Percentiles rank a stretch among this genome's conserved stretches.
Evolutionary conservation across 2,329 filamentous ascomycete species (phyloP).

Genomic region (Apiospora sp.): DNA sequence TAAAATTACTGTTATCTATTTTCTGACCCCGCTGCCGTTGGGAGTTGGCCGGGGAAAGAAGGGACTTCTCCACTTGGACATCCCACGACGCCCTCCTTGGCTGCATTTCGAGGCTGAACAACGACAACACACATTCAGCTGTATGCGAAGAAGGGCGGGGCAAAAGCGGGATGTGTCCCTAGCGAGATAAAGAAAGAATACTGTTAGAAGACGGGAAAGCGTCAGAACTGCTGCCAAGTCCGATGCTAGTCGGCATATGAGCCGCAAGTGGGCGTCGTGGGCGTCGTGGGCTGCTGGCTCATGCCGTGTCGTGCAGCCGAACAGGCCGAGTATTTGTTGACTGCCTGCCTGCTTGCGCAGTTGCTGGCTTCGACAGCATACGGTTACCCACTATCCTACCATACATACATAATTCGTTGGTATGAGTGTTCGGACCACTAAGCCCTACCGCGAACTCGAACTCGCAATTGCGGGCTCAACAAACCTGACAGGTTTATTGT

Average conservation of each 20-base stretch:
- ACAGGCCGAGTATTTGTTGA: neutral
- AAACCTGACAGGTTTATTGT: neutral
- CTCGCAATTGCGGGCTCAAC: neutral
- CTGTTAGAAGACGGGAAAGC: neutral
- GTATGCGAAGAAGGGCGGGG: neutral
- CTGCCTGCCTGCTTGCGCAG: no score
- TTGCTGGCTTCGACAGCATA: neutral
- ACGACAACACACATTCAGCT: neutral
- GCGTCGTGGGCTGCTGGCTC: neutral
- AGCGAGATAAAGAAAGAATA: neutral
- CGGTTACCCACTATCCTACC: neutral
- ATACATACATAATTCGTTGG: neutral
- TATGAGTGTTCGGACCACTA: neutral
- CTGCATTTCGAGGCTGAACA: neutral
- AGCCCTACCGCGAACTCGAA: neutral
- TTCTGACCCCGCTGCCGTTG: neutral
- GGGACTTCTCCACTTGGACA: conserved; percentile 17
- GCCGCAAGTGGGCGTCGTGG: neutral
- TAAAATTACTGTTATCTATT: neutral
- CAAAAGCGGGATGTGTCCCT: neutral
- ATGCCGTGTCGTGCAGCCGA: conserved; percentile 3
- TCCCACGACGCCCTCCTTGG: neutral
- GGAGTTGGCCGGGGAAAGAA: neutral
- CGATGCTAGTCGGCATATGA: neutral
- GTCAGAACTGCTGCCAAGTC: neutral